A percentile compares a stretch with the other conserved stretches of the same genome.
Evolutionary conservation across 225 moss, liverwort and hornwort genomes (phyloP).

Genomic region (Asterella californica): DNA sequence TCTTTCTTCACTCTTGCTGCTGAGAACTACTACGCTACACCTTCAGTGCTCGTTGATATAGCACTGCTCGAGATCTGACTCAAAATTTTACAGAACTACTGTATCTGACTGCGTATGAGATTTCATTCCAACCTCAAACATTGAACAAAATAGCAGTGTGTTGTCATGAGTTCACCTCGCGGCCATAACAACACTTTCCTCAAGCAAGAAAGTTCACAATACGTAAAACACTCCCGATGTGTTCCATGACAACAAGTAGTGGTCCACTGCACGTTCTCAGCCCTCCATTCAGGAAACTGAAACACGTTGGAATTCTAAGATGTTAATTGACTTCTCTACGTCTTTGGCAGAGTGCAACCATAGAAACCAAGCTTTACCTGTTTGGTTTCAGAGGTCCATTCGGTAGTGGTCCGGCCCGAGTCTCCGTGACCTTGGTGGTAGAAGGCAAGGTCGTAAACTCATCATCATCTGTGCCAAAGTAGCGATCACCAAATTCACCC

Average conservation of each 20-base stretch:
- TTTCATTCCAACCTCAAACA: neutral
- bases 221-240: conserved; percentile 4
- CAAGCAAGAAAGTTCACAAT: conserved; percentile 9
- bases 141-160: neutral
- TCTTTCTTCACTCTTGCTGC: neutral
- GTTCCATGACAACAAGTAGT: neutral
- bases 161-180: neutral
- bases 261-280: neutral
- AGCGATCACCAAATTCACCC: conserved; percentile 95
- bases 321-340: conserved; percentile 4
- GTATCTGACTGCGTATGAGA: neutral
- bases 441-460: conserved; percentile 1
- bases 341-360: conserved; percentile 7
- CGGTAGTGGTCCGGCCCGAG: neutral
- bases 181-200: neutral
- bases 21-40: neutral
- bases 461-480: conserved; percentile 88
- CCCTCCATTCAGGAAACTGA: conserved; percentile 4
- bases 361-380: conserved; percentile 16
- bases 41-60: neutral
- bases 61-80: neutral
- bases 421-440: conserved; percentile 4
- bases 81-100: neutral
- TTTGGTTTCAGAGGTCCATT: conserved; percentile 27
- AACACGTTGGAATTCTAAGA: neutral